Evolutionary conservation across 257 asterid species (phyloP), one percentile per base, ranked within the genome.

Genomic region (Perilla frutescens): DNA sequence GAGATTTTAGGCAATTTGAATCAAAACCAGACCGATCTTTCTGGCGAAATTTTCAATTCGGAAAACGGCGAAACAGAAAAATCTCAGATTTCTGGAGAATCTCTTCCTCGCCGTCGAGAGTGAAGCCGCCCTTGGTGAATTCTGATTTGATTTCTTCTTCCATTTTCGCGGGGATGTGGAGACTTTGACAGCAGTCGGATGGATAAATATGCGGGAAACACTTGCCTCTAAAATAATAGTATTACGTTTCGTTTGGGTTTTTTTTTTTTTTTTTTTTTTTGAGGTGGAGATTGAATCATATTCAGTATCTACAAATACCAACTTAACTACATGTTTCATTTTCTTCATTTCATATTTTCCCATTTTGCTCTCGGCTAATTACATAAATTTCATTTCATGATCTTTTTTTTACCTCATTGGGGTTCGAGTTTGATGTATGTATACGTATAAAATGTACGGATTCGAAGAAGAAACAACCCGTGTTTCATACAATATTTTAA

Each of bases 71-170:
- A 14, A 58, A 66, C 64, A 51, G 31, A 6, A 61, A 70, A 43
- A 20, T n/a, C 89, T 76, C 74, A 95, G 96, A 95, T 87, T 87
- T 85, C 74, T 77, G 73, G 69, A 90, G 90, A 73, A 92, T 83
- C 37, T 88, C 90, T 63, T 86, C 87, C 80, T 90, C 97, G 64
- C 84, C 80, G 36, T 95, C 96, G 75, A 95, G 75, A 32, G 34
- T 68, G 83, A 89, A 95, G 1, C 90, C 86, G 61, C 66, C 54
- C 50, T 73, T 90, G 4, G 76, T 53, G 84, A 95, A 95, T 80
- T 95, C 98, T 13, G 87, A 82, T 80, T 77, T 90, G 86, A 92
- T 90, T 78, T 95, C 87, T 41, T 84, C 97, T 69, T 91, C 99
- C 99, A 94, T 86, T 82, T 59, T 79, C 48, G 62, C 41, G 57